Evolutionary conservation across 1,284 basidiomycete species (phyloP).

Genomic region (Dichomitus squalens): DNA sequence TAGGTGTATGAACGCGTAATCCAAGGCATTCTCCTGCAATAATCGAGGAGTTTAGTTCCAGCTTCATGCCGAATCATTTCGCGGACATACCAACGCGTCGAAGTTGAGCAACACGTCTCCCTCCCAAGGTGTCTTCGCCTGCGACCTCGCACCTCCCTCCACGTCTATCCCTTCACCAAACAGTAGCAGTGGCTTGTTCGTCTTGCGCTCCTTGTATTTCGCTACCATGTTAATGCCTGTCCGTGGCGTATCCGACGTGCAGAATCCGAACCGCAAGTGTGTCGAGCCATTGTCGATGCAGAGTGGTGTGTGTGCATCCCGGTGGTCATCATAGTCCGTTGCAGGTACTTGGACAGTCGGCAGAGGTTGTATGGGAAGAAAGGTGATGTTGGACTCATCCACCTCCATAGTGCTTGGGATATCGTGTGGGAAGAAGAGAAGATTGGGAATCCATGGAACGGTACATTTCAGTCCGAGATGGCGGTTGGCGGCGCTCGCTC

Average conservation of each 20-base stretch:
- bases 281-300: conserved; percentile 95
- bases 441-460: too few species aligned
- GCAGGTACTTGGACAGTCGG: conserved; percentile 29
- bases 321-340: conserved; percentile 36
- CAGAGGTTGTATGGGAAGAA: conserved; percentile 27
- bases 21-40: conserved; percentile 87
- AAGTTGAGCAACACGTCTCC: conserved; percentile 89
- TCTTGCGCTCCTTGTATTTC: conserved; percentile 87
- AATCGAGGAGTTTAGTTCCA: background rate
- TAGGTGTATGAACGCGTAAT: conserved; percentile 89
- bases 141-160: conserved; percentile 80
- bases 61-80: background rate
- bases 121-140: conserved; percentile 84
- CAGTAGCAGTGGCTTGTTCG: conserved; percentile 76
- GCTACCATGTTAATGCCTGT: conserved; percentile 74
- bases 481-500: too few species aligned
- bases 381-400: conserved; percentile 29
- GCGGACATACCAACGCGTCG: conserved; percentile 80
- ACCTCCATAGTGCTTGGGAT: conserved; percentile 16
- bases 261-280: conserved; percentile 89
- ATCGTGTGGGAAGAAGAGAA: too few species aligned
- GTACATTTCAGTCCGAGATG: too few species aligned
- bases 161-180: conserved; percentile 86
- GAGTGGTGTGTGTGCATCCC: conserved; percentile 59
- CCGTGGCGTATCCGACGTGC: conserved; percentile 53